phyloP scores from a whole-genome alignment of 176 grass and related monocot genomes.

The Alloteropsis semialata region DNA sequence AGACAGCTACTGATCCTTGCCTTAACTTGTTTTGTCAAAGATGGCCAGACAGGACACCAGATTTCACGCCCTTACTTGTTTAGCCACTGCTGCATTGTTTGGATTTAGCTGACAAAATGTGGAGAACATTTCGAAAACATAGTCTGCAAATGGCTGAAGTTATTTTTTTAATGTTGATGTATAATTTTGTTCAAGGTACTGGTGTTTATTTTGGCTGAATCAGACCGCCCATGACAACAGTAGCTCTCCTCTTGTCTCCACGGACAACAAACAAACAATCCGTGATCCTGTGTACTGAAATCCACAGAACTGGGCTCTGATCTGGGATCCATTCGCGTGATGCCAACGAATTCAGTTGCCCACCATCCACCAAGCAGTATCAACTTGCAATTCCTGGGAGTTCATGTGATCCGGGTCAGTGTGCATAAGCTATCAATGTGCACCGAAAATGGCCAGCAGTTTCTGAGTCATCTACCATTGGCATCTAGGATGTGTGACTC shows the following conservation, averaged over 20 bases:
- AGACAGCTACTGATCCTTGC: background rate
- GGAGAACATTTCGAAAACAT: background rate
- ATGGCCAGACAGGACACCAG: no score
- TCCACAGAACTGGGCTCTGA: background rate
- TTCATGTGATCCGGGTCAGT: background rate
- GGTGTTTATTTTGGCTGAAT: background rate
- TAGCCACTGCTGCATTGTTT: background rate
- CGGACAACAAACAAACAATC: no score
- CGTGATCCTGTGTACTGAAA: background rate
- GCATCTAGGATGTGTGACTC: background rate
- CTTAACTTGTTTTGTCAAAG: no score
- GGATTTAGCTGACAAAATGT: background rate
- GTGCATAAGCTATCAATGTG: background rate
- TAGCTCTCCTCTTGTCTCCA: background rate
- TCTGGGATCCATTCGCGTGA: background rate
- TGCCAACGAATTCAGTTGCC: background rate
- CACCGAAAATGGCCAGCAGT: background rate
- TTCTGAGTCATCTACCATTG: background rate
- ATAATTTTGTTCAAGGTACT: background rate
- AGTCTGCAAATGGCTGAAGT: background rate
- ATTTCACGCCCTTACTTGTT: no score
- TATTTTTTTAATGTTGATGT: background rate
- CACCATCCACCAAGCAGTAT: background rate
- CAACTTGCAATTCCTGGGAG: background rate
- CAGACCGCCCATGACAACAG: background rate